Evolutionary conservation across 345 rosid species (phyloP).

Genomic region (Brassica rapa): DNA sequence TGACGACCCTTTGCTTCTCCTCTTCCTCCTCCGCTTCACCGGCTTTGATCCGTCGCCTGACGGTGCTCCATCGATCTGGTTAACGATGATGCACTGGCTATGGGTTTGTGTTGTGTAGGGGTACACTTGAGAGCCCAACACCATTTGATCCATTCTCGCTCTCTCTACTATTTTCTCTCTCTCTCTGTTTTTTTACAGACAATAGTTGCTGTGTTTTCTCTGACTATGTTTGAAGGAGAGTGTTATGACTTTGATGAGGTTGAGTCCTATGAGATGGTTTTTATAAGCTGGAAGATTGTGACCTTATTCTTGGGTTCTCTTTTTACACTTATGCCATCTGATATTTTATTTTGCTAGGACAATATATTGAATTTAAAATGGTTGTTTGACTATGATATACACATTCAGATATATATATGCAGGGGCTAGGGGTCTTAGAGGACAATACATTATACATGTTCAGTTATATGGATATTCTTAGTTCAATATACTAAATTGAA

Average conservation of each 20-base stretch:
- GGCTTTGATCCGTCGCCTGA: conserved; percentile 50
- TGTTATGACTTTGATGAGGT: conserved; percentile 35
- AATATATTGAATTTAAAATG: no score
- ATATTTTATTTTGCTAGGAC: neutral
- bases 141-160: conserved; percentile 19
- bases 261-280: conserved; percentile 32
- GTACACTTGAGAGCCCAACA: conserved; percentile 29
- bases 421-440: no score
- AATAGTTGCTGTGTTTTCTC: conserved; percentile 29
- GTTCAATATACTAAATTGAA: neutral
- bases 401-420: neutral
- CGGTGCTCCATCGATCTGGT: conserved; percentile 32
- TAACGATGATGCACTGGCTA: conserved; percentile 17
- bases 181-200: conserved; percentile 17
- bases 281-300: conserved; percentile 32
- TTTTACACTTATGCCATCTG: conserved; percentile 21
- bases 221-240: conserved; percentile 29
- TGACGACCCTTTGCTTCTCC: conserved; percentile 50
- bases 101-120: conserved; percentile 20
- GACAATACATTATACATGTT: neutral
- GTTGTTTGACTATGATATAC: neutral
- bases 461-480: neutral
- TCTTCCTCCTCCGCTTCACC: conserved; percentile 56
- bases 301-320: conserved; percentile 21
- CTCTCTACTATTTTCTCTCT: neutral